Conservation (phyloP, 371 early-diverging fungal genomes). For the Lichtheimia ornata region DNA sequence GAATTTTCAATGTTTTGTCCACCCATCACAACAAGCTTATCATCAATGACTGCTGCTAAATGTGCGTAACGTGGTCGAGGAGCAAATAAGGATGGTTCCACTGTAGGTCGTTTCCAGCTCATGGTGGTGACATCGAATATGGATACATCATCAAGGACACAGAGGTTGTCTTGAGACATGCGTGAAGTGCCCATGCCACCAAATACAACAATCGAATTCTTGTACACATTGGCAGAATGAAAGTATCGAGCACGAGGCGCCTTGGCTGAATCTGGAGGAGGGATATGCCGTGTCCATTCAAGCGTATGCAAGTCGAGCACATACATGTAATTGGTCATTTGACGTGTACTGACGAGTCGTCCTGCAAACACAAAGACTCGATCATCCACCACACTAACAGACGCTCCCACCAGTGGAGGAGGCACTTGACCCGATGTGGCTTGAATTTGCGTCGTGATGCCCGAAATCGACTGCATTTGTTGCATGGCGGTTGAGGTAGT, state of each 20-base stretch:
- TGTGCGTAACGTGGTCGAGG: slow-evolving; percentile 83
- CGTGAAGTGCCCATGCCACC: slow-evolving; percentile 63
- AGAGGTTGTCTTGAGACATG: slow-evolving; percentile 35
- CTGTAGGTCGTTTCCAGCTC: slow-evolving; percentile 57
- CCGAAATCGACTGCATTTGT: slow-evolving; percentile 57
- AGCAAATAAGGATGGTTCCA: slow-evolving; percentile 49
- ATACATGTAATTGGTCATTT: slow-evolving; percentile 74
- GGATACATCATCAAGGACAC: slow-evolving; percentile 71
- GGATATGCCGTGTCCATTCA: slow-evolving; percentile 60
- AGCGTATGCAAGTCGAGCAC: slow-evolving; percentile 64
- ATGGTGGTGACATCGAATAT: slow-evolving; percentile 66
- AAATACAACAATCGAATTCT: slow-evolving; percentile 46
- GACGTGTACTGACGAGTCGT: slow-evolving; percentile 61
- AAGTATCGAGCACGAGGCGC: slow-evolving; percentile 71
- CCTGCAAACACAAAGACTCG: slow-evolving; percentile 78
- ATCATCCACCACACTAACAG: slow-evolving; percentile 66
- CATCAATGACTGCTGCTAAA: slow-evolving; percentile 57
- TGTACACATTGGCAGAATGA: slow-evolving; percentile 71
- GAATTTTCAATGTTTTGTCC: slow-evolving; percentile 79
- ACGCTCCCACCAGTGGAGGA: slow-evolving; percentile 76
- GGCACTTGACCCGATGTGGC: slow-evolving; percentile 76
- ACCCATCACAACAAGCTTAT: slow-evolving; percentile 69
- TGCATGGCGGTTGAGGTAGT: too few relatives aligned
- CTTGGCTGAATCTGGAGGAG: slow-evolving; percentile 36
- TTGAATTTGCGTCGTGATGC: slow-evolving; percentile 61